These are phyloP conservation scores for Phialocephala sp. DNA, from an alignment of 2,329 filamentous ascomycete species.

Conservation along the genomic window DNA sequence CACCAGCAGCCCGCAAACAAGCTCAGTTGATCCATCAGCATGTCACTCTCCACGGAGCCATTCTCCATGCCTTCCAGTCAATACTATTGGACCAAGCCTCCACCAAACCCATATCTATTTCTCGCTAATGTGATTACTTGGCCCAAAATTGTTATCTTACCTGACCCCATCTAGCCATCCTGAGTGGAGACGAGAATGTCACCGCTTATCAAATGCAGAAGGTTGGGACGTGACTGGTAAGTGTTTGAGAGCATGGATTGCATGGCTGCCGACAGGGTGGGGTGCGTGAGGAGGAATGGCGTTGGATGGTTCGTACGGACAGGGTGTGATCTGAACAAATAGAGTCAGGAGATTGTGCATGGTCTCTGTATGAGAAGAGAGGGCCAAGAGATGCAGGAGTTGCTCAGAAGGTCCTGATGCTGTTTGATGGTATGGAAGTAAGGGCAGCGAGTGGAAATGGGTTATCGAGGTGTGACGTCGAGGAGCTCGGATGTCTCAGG, in stretches of 20 bases:
- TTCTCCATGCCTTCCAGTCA: background rate
- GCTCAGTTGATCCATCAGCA: background rate
- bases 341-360: background rate
- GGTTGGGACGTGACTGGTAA: background rate
- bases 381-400: background rate
- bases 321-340: background rate
- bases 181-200: background rate
- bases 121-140: background rate
- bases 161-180: background rate
- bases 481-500: background rate
- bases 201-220: conserved; percentile 1
- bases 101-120: background rate
- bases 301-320: background rate
- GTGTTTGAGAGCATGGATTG: background rate
- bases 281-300: background rate
- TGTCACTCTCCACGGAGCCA: background rate
- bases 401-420: background rate
- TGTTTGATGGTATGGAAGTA: background rate
- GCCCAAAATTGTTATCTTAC: background rate
- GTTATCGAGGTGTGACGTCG: background rate
- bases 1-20: background rate
- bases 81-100: background rate
- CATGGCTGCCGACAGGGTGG: background rate
- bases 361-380: too few relatives aligned
- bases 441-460: background rate